A percentile compares a stretch with the other conserved stretches of the same genome.
phyloP scores from a whole-genome alignment of 805 yeast genomes.

The Candida schatavii region DNA sequence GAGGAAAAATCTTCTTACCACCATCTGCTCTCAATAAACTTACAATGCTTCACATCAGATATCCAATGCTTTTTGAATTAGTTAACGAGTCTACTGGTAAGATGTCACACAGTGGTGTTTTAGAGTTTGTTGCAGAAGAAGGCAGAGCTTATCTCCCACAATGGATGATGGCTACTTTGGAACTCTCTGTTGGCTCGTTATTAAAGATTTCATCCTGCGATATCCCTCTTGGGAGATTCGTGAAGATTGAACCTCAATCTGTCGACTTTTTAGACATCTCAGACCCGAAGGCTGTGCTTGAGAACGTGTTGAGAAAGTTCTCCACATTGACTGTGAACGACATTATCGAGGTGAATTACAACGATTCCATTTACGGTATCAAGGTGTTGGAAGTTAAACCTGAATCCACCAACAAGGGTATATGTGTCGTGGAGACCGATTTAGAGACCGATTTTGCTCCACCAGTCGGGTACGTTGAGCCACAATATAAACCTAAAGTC shows the following conservation, averaged over 20 bases:
- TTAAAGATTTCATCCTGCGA: constrained; percentile 73
- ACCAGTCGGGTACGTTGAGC: constrained; percentile 97
- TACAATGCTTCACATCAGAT: constrained; percentile 86
- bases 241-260: constrained; percentile 92
- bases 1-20: constrained; percentile 94
- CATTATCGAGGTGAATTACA: constrained; percentile 79
- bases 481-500: constrained; percentile 53
- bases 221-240: constrained; percentile 82
- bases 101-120: constrained; percentile 86
- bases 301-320: constrained; percentile 85
- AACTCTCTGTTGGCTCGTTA: constrained; percentile 74
- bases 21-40: constrained; percentile 87
- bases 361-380: constrained; percentile 72
- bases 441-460: constrained; percentile 97
- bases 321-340: constrained; percentile 85
- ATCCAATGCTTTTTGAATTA: constrained; percentile 92
- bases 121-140: constrained; percentile 96
- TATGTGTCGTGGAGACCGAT: constrained; percentile 96
- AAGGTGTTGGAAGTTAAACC: constrained; percentile 88
- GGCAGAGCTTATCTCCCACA: constrained; percentile 93
- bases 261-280: constrained; percentile 89
- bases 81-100: constrained; percentile 59
- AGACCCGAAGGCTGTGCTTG: constrained; percentile 95
- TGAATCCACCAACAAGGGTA: constrained; percentile 57
- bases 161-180: constrained; percentile 89